Percentiles rank a stretch among this genome's conserved stretches.
phyloP scores from a whole-genome alignment of 2,329 filamentous ascomycete genomes.

The Amphichorda felina region DNA sequence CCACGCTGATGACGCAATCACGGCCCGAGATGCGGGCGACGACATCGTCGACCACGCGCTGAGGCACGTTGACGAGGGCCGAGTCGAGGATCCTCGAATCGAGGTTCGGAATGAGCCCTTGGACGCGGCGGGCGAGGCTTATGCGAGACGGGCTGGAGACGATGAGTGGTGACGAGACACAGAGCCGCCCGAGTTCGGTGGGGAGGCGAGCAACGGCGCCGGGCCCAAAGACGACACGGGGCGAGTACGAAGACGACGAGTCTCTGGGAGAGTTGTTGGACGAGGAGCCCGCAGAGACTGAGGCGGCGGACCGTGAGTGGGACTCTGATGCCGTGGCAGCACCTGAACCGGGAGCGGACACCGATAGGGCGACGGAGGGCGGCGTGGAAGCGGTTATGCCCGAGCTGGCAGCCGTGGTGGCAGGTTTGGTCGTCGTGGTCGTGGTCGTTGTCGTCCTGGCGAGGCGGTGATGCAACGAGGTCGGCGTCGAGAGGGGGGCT shows the following conservation, averaged over 20 bases:
- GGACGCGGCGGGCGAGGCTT: conserved; percentile 19
- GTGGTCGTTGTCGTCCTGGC: conserved; percentile 2
- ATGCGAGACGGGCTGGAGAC: conserved; percentile 24
- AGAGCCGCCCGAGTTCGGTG: conserved; percentile 18
- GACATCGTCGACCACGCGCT: conserved; percentile 14
- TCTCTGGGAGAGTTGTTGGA: background rate
- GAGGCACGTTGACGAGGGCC: conserved; percentile 14
- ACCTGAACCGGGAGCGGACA: background rate
- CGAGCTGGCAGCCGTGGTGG: background rate
- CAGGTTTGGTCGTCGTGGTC: conserved; percentile 1
- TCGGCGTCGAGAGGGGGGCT: background rate
- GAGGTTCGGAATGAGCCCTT: conserved; percentile 19
- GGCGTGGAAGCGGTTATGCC: background rate
- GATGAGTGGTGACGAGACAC: conserved; percentile 20
- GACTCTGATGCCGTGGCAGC: background rate
- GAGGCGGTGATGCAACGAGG: background rate
- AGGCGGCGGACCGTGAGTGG: background rate
- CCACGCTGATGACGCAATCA: conserved; percentile 49
- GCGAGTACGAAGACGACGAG: conserved; percentile 7
- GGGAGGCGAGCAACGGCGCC: conserved; percentile 19
- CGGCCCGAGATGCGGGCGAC: conserved; percentile 20
- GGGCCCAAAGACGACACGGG: conserved; percentile 21
- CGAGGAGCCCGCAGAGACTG: no score
- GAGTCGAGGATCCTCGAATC: conserved; percentile 20
- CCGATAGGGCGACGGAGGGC: background rate